These are phyloP conservation scores for Chlamydomonas reinhardtii DNA, from an alignment of 163 green algal species.

Conservation along the genomic window DNA sequence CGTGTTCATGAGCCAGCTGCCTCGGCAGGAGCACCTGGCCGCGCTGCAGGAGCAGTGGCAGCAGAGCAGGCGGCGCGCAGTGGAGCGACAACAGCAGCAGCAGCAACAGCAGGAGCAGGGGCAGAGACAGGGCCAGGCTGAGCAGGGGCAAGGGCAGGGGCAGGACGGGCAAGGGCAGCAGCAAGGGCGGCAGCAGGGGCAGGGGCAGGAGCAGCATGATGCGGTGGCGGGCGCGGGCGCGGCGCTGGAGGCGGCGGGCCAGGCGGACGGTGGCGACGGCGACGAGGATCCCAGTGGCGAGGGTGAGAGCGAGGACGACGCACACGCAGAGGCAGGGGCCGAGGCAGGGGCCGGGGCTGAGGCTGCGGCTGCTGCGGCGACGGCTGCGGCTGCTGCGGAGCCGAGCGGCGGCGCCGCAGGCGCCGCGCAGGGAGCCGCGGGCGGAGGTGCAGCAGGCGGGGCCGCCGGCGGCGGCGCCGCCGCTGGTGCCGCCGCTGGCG, in stretches of 20 bases:
- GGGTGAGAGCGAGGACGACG: too few relatives aligned
- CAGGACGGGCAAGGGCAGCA: not conserved
- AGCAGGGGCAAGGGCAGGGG: not conserved
- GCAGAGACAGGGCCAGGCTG: not conserved
- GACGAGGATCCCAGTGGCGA: not conserved
- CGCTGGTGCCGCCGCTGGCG: too few relatives aligned
- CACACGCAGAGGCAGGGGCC: too few relatives aligned
- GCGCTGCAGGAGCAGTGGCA: not conserved
- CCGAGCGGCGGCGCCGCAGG: too few relatives aligned
- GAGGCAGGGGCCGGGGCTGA: too few relatives aligned
- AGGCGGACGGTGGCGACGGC: not conserved
- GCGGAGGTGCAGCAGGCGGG: too few relatives aligned
- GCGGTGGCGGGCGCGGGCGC: not conserved
- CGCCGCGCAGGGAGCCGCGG: too few relatives aligned
- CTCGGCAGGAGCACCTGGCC: not conserved
- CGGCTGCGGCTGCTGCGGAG: too few relatives aligned
- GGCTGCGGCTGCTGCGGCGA: too few relatives aligned
- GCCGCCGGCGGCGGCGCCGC: too few relatives aligned
- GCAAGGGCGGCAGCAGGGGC: not conserved
- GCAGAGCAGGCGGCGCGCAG: not conserved
- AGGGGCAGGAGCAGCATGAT: not conserved
- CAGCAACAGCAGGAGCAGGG: not conserved
- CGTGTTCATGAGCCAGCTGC: conserved; percentile 2
- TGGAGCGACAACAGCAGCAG: not conserved
- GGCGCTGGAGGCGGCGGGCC: not conserved